Conservation (phyloP, 805 yeast genomes). For the Saccharomycodes ludwigii region DNA sequence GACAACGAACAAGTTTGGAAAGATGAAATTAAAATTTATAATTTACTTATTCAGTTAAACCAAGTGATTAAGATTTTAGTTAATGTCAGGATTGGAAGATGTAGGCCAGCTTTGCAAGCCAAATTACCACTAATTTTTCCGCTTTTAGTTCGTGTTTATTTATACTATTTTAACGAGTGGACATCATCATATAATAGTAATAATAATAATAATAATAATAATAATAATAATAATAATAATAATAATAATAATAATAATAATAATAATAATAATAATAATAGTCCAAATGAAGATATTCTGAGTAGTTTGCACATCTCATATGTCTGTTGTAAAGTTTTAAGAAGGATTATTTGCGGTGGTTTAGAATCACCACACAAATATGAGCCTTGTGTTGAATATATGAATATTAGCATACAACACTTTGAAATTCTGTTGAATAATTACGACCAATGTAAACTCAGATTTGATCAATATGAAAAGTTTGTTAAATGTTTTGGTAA, state of each 20-base stretch:
- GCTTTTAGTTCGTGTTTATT: conserved; percentile 46
- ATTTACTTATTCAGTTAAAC: conserved; percentile 54
- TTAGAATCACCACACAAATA: conserved; percentile 57
- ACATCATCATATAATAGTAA: conserved; percentile 26
- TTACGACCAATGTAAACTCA: conserved; percentile 33
- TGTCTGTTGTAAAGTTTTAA: conserved; percentile 56
- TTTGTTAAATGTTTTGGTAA: conserved; percentile 68
- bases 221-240: conserved; percentile 17
- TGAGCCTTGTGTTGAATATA: conserved; percentile 36
- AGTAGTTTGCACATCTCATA: conserved; percentile 65
- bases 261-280: no score
- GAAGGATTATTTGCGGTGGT: conserved; percentile 69
- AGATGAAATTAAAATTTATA: conserved; percentile 44
- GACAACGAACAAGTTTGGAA: conserved; percentile 31
- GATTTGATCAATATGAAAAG: conserved; percentile 40
- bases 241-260: conserved; percentile 16
- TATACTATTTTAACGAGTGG: conserved; percentile 53
- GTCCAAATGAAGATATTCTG: conserved; percentile 22
- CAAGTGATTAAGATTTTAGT: conserved; percentile 68
- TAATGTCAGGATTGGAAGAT: conserved; percentile 70
- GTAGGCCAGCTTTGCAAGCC: conserved; percentile 64
- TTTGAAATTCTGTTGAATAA: conserved; percentile 41
- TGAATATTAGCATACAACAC: conserved; percentile 44
- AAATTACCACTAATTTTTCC: conserved; percentile 55
- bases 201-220: conserved; percentile 6